Percentiles rank a stretch among this genome's conserved stretches.
These are phyloP conservation scores for Eucalyptus coolabah DNA, from an alignment of 345 rosid genomes.

Conservation along the genomic window DNA sequence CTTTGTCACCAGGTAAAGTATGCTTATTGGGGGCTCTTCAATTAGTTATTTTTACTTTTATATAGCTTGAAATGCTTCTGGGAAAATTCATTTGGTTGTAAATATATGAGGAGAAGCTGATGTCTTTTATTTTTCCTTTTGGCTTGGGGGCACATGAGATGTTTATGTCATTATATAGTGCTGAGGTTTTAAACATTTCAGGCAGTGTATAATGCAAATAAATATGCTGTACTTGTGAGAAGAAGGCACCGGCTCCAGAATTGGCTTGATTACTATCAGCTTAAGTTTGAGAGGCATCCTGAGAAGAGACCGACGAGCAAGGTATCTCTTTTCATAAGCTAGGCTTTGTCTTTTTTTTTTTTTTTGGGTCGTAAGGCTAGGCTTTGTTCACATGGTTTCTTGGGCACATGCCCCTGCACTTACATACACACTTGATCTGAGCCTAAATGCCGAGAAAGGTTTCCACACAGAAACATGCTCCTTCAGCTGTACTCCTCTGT, in stretches of 20 bases:
- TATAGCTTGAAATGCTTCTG: neutral
- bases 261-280: slow-evolving; percentile 84
- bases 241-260: slow-evolving; percentile 67
- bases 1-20: slow-evolving; percentile 74
- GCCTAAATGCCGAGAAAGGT: neutral
- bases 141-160: neutral
- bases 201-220: slow-evolving; percentile 91
- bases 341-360: neutral
- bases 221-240: slow-evolving; percentile 54
- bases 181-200: neutral
- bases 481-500: neutral
- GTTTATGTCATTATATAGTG: neutral
- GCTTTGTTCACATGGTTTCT: neutral
- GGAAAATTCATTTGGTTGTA: neutral
- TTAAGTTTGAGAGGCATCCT: slow-evolving; percentile 72
- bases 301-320: slow-evolving; percentile 67
- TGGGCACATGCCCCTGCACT: neutral
- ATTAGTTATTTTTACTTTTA: neutral
- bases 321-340: slow-evolving; percentile 14
- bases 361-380: neutral
- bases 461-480: neutral
- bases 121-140: neutral
- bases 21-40: neutral
- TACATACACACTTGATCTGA: neutral
- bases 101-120: neutral